Evolutionary conservation across 805 yeast species (phyloP), one percentile per base, ranked within the genome.

Genomic region (Metschnikowia anglica): DNA sequence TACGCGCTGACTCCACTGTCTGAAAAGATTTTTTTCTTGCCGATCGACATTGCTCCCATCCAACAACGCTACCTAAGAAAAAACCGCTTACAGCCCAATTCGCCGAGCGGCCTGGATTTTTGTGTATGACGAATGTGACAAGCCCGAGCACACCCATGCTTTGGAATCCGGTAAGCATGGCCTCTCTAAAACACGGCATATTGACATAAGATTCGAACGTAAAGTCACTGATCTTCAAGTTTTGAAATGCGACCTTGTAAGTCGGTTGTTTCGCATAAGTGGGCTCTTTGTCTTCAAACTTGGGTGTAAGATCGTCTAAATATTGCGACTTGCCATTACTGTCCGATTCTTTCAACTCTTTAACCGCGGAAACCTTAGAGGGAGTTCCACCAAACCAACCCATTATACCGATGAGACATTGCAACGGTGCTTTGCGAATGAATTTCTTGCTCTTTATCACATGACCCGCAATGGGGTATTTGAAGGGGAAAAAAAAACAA

Each of bases 11-110:
- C 44, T 79, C 81, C 36, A 90, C 83, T 44, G 82, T 80, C 47
- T 77, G 76, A 59, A 80, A 74, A 41, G 85, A 80, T 49, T 79
- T 76, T 55, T 83, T 73, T 60, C 95, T 73, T 35, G 79, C 73
- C 37, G 80, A 72, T 45, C 96, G 73, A 62, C 98, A 90, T 63
- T 88, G 96, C 60, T 90, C 97, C 96, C 96, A 90, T 1, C 95
- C 87, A 20, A 86, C 81, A 0, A 86, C 73, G 34, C 87, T 80
- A 0, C 97, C 97, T 16, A 88, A 60, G 43, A 86, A 63, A 50
- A 88, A 78, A 3, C 93, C 95, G 28, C 85, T 85, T 38, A 86
- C 72, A 8, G 83, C 83, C 96, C 97, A 90, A 58, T 90, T 87
- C 12, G 79, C 70, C 1, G 95, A 81, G 47, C 75, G 75, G 8